Percentiles rank a stretch among this genome's conserved stretches.
These are phyloP conservation scores for Aspergillus viridinutans DNA, from an alignment of 2,329 filamentous ascomycete genomes.

Conservation along the genomic window DNA sequence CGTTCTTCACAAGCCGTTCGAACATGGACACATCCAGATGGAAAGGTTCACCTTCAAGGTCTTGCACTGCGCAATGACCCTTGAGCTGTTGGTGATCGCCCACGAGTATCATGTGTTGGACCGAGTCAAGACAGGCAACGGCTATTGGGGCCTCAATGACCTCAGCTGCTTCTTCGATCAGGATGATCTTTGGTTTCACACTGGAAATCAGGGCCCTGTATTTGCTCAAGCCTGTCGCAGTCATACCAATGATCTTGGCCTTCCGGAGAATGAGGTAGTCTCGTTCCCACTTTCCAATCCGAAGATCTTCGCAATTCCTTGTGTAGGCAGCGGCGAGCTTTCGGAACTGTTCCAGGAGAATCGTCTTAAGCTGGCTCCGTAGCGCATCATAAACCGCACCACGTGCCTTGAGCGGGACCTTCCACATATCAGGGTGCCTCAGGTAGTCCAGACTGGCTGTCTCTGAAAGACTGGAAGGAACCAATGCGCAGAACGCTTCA, in stretches of 20 bases:
- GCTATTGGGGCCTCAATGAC: constrained; percentile 57
- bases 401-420: constrained; percentile 53
- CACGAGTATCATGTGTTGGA: constrained; percentile 65
- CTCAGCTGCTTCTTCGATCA: constrained; percentile 79
- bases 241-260: constrained; percentile 61
- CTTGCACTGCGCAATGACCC: constrained; percentile 59
- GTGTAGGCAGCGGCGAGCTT: constrained; percentile 49
- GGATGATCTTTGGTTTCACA: constrained; percentile 61
- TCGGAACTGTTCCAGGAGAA: constrained; percentile 47
- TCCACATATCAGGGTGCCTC: constrained; percentile 54
- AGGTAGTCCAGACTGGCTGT: constrained; percentile 35
- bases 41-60: constrained; percentile 58
- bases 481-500: constrained; percentile 36
- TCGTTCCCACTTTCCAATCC: constrained; percentile 55
- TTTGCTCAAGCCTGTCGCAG: constrained; percentile 76
- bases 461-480: constrained; percentile 13
- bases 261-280: constrained; percentile 60
- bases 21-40: constrained; percentile 73
- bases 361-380: constrained; percentile 51
- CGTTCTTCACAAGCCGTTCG: constrained; percentile 67
- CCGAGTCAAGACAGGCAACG: constrained; percentile 56
- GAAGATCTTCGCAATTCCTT: constrained; percentile 49
- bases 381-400: constrained; percentile 65
- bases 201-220: constrained; percentile 67
- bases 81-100: constrained; percentile 79